phyloP scores from a whole-genome alignment of 2,329 filamentous ascomycete species.

The Chalara sp. region DNA sequence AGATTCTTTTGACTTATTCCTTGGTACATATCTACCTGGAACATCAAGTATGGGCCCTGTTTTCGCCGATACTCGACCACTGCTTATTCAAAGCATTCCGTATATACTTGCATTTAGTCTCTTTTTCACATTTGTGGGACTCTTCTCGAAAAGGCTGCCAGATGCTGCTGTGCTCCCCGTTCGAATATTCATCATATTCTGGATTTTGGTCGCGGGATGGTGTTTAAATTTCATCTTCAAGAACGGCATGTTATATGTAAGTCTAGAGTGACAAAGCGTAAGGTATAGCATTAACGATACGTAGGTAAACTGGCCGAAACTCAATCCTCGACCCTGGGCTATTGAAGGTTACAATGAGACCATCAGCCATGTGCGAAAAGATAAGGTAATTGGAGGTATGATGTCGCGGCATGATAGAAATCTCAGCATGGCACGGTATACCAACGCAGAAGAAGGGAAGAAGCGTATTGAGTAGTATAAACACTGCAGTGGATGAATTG shows the following conservation, averaged over 20 bases:
- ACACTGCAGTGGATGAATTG: too few species aligned
- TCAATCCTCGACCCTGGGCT: conserved; percentile 82
- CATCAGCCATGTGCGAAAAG: conserved; percentile 73
- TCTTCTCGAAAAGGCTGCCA: conserved; percentile 64
- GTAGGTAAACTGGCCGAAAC: conserved; percentile 96
- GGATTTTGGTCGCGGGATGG: conserved; percentile 64
- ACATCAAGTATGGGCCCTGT: conserved; percentile 65
- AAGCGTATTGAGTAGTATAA: conserved; percentile 72
- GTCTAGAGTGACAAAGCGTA: background rate
- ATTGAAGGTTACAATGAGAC: conserved; percentile 86
- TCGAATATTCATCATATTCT: conserved; percentile 75
- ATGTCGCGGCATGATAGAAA: conserved; percentile 73
- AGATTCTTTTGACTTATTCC: conserved; percentile 91
- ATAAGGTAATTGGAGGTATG: conserved; percentile 71
- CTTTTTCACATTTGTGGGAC: conserved; percentile 72
- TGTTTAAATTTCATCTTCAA: conserved; percentile 68
- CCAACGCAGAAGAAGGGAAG: conserved; percentile 93
- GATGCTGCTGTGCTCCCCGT: conserved; percentile 74
- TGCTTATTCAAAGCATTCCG: conserved; percentile 88
- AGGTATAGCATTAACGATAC: conserved; percentile 7
- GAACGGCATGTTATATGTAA: conserved; percentile 91
- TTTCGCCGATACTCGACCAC: conserved; percentile 77
- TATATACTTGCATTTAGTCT: conserved; percentile 73
- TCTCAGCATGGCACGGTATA: conserved; percentile 72
- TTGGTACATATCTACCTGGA: conserved; percentile 77